These are phyloP conservation scores for Platanus orientalis DNA, from an alignment of 164 flowering plant genomes.

Conservation along the genomic window DNA sequence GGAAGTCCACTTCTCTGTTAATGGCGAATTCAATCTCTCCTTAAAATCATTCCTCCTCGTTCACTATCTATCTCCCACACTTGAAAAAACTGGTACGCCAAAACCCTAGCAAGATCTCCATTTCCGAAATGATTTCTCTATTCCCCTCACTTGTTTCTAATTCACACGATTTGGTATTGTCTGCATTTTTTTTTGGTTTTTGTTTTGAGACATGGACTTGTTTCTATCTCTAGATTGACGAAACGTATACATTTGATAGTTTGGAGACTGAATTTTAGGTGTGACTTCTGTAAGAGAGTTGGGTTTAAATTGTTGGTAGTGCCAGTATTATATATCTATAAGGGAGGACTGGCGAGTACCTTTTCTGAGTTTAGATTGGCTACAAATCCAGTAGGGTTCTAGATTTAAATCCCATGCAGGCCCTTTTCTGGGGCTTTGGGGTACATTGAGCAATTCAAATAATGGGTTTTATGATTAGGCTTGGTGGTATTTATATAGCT, in stretches of 20 bases:
- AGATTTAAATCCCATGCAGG: no score
- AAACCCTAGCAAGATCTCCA: no score
- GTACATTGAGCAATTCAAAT: no score
- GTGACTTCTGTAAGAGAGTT: not conserved
- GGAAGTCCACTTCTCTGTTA: not conserved
- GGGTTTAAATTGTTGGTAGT: no score
- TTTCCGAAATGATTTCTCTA: not conserved
- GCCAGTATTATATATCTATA: no score
- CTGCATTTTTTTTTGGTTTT: not conserved
- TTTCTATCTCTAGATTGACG: not conserved
- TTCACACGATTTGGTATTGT: not conserved
- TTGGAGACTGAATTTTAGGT: not conserved
- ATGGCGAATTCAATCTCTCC: not conserved
- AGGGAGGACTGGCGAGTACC: no score
- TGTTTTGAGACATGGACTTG: not conserved
- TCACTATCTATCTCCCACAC: not conserved
- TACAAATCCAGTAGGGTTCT: no score
- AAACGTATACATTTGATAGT: not conserved
- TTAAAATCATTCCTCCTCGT: not conserved
- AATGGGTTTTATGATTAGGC: no score
- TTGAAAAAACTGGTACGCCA: not conserved
- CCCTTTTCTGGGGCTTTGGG: no score
- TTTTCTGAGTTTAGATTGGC: no score
- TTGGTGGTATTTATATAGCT: no score
- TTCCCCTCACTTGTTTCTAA: not conserved